Conservation (phyloP, 495 filamentous ascomycete genomes). For the Evansstolkia leycettana region DNA sequence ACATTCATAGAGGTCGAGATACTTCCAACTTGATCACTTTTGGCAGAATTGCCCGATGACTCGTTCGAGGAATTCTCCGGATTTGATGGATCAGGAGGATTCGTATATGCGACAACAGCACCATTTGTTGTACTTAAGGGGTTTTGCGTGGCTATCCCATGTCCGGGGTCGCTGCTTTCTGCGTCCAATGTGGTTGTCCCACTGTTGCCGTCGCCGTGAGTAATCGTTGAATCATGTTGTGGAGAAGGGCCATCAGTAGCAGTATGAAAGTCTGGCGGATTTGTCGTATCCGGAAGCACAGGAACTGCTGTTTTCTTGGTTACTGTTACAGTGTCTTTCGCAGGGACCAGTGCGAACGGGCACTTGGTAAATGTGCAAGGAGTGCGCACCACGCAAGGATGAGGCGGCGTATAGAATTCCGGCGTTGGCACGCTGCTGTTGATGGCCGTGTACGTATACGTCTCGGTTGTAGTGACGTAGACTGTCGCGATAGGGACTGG, state of each 20-base stretch:
- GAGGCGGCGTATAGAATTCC: background rate
- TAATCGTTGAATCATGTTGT: too few species aligned
- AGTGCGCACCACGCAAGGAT: background rate
- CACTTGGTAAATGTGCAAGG: background rate
- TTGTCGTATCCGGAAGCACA: background rate
- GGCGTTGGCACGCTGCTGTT: background rate
- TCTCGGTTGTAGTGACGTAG: background rate
- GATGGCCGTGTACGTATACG: background rate
- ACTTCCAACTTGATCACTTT: constrained; percentile 2
- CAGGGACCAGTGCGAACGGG: background rate
- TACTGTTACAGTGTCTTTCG: background rate
- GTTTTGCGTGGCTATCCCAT: too few species aligned
- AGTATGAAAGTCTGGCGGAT: background rate
- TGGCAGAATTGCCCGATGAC: background rate
- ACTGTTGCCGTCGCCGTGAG: too few species aligned
- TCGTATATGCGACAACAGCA: too few species aligned
- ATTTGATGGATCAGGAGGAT: too few species aligned
- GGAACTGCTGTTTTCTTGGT: constrained; percentile 3
- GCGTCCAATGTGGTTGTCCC: too few species aligned
- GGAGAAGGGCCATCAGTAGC: background rate
- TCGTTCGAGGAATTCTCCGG: too few species aligned
- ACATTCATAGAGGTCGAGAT: constrained; percentile 1
- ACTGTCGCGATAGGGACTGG: background rate
- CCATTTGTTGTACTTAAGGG: too few species aligned
- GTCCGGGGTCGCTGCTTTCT: too few species aligned